phyloP scores from a whole-genome alignment of 495 filamentous ascomycete species.

The Pseudoneurospora amorphoporcata region DNA sequence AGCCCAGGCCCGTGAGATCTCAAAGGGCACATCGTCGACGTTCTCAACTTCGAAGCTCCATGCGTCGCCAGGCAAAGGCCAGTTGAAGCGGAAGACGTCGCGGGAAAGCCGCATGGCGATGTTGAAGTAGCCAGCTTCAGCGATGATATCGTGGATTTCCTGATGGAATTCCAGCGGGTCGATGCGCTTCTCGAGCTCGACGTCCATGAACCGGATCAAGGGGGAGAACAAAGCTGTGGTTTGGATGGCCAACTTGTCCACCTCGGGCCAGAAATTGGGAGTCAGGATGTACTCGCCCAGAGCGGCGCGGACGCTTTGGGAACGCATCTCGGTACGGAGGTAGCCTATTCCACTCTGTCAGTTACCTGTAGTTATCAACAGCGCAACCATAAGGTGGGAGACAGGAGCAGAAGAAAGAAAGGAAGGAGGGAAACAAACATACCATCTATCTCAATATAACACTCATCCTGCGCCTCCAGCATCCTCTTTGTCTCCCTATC shows the following conservation, averaged over 20 bases:
- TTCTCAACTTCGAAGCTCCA: slow-evolving; percentile 29
- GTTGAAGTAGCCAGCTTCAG: slow-evolving; percentile 33
- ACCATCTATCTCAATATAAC: slow-evolving; percentile 30
- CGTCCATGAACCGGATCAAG: slow-evolving; percentile 25
- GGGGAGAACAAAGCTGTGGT: slow-evolving; percentile 32
- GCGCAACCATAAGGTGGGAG: neutral
- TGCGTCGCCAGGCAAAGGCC: slow-evolving; percentile 26
- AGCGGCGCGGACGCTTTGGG: slow-evolving; percentile 17
- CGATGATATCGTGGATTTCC: slow-evolving; percentile 34
- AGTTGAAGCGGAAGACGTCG: slow-evolving; percentile 34
- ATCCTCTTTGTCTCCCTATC: slow-evolving; percentile 13
- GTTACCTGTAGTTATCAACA: neutral
- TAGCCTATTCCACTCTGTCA: slow-evolving; percentile 21
- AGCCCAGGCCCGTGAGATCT: slow-evolving; percentile 15
- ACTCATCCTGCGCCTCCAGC: slow-evolving; percentile 25
- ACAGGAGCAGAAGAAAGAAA: neutral
- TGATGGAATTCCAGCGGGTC: slow-evolving; percentile 22
- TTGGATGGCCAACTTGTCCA: slow-evolving; percentile 32
- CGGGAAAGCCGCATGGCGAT: slow-evolving; percentile 33
- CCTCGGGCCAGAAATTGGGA: slow-evolving; percentile 27
- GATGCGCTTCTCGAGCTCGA: slow-evolving; percentile 9
- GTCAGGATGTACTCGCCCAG: slow-evolving; percentile 23
- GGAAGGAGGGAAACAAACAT: neutral
- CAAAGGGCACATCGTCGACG: slow-evolving; percentile 24
- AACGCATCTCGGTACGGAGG: slow-evolving; percentile 27